phyloP scores from a whole-genome alignment of 345 rosid genomes.

The Moringa oleifera region DNA sequence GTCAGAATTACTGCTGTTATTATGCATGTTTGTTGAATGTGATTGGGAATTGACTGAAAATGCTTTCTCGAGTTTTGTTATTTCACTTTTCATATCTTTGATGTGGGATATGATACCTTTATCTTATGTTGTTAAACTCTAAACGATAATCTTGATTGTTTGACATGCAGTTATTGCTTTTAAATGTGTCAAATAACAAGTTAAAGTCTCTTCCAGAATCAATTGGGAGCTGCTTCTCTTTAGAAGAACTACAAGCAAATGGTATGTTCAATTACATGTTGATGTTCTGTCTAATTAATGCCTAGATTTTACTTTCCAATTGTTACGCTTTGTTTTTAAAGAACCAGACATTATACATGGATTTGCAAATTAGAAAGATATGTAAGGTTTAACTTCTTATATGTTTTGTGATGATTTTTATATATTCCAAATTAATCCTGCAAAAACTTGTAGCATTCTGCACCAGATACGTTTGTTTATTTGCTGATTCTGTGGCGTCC shows the following conservation, averaged over 20 bases:
- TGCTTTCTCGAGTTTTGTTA: not conserved
- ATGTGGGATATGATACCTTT: not conserved
- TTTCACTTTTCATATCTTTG: not conserved
- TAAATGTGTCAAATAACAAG: conserved; percentile 86
- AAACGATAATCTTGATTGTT: conserved; percentile 10
- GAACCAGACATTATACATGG: not conserved
- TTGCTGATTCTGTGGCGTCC: no score
- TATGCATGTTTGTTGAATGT: no score
- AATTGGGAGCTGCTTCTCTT: conserved; percentile 86
- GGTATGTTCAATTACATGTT: conserved; percentile 35
- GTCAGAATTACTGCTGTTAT: not conserved
- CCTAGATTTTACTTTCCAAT: not conserved
- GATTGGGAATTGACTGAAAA: not conserved
- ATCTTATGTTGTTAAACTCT: no score
- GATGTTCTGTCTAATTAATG: no score
- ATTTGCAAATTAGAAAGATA: not conserved
- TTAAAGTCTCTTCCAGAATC: conserved; percentile 92
- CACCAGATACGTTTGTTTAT: no score
- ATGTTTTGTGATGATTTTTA: not conserved
- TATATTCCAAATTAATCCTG: no score
- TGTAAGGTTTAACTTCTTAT: no score
- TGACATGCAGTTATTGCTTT: conserved; percentile 66
- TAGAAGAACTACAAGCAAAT: conserved; percentile 90
- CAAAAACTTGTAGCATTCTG: no score
- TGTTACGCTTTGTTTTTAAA: not conserved